Evolutionary conservation across 768 basidiomycete genomes (phyloP).

Genomic region (Russula sp.): DNA sequence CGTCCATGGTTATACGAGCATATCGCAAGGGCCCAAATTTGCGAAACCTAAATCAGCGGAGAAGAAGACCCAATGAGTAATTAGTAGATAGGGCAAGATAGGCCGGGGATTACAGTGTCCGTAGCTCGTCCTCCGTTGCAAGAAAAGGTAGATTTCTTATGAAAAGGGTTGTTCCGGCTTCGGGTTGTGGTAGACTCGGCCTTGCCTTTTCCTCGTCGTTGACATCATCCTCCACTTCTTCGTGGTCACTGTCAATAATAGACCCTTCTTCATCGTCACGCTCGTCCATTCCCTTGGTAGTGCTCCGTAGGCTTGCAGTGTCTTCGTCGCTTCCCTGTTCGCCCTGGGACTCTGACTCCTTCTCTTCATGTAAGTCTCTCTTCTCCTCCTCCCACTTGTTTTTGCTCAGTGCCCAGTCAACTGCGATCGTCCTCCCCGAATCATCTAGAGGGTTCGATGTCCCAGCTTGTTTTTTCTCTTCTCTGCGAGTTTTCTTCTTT

Average conservation of each 20-base stretch:
- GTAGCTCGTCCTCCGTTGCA: conserved; percentile 90
- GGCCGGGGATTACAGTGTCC: conserved; percentile 59
- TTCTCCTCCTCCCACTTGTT: conserved; percentile 88
- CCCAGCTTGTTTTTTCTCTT: conserved; percentile 39
- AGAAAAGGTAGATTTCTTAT: conserved; percentile 90
- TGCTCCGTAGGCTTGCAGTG: conserved; percentile 32
- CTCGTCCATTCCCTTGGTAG: conserved; percentile 42
- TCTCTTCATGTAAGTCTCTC: conserved; percentile 47
- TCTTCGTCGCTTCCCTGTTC: conserved; percentile 37
- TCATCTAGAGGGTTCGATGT: conserved; percentile 38
- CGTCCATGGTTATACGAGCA: conserved; percentile 85
- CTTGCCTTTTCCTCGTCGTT: conserved; percentile 32
- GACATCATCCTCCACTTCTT: conserved; percentile 41
- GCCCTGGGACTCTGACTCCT: conserved; percentile 37
- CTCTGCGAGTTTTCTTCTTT: conserved; percentile 39
- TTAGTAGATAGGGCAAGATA: background rate
- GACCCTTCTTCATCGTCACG: conserved; percentile 41
- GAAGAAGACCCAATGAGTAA: conserved; percentile 8
- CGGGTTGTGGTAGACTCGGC: conserved; percentile 75
- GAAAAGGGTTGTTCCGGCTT: conserved; percentile 89
- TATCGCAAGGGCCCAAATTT: conserved; percentile 91
- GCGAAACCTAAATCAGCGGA: conserved; percentile 62
- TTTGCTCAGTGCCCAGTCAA: conserved; percentile 96
- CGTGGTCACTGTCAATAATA: conserved; percentile 33
- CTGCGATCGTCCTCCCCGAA: conserved; percentile 70